phyloP scores from a whole-genome alignment of 768 basidiomycete species.

The Mycena venus region DNA sequence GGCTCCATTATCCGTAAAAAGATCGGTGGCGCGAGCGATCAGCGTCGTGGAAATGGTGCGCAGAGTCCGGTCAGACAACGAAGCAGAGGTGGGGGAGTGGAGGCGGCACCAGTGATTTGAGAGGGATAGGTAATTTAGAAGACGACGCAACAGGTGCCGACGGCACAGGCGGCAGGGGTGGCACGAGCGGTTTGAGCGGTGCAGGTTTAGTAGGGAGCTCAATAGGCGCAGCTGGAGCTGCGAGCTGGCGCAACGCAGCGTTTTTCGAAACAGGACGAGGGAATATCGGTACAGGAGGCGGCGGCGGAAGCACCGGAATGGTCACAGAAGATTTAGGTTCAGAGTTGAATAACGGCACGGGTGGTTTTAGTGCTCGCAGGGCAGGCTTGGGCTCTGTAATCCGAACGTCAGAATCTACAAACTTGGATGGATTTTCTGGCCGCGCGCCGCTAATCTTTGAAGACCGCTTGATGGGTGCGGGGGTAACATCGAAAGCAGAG shows the following conservation, averaged over 20 bases:
- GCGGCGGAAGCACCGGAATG: conserved; percentile 4
- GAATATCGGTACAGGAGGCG: conserved; percentile 16
- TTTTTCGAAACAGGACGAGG: conserved; percentile 14
- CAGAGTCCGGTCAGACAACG: conserved; percentile 48
- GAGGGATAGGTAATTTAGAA: conserved; percentile 16
- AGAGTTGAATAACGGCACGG: conserved; percentile 25
- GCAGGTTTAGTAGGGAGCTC: conserved; percentile 18
- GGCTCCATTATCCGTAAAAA: conserved; percentile 62
- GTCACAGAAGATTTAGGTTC: background rate
- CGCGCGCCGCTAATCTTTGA: background rate
- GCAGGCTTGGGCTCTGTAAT: background rate
- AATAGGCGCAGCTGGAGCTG: conserved; percentile 15
- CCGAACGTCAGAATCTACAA: background rate
- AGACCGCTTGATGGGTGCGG: conserved; percentile 8
- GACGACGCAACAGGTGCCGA: conserved; percentile 24
- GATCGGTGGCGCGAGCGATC: conserved; percentile 66
- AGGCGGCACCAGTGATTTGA: conserved; percentile 33
- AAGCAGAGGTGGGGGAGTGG: conserved; percentile 29
- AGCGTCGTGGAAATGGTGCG: conserved; percentile 65
- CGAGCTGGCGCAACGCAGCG: conserved; percentile 24
- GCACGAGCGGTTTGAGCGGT: conserved; percentile 27
- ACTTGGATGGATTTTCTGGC: background rate
- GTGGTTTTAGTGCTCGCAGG: conserved; percentile 27
- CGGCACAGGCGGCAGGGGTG: conserved; percentile 31
- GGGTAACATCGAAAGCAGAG: conserved; percentile 20